Evolutionary conservation across 495 filamentous ascomycete species (phyloP).

Genomic region (Talaromyces thailandensis): DNA sequence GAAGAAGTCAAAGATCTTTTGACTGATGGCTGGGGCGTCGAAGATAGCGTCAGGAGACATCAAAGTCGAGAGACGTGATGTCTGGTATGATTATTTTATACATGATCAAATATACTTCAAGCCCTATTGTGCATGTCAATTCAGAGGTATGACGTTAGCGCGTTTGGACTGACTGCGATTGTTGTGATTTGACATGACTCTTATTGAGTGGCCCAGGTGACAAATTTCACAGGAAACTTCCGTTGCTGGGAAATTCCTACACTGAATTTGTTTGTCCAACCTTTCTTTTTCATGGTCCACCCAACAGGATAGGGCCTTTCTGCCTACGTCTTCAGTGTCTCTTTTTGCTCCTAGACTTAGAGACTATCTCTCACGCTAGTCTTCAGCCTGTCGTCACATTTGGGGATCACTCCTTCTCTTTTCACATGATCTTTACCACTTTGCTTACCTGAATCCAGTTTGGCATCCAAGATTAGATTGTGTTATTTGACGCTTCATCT

Average conservation of each 20-base stretch:
- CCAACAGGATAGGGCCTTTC: not conserved
- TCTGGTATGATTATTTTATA: not conserved
- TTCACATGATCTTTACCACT: not conserved
- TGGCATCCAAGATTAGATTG: not conserved
- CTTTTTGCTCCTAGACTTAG: not conserved
- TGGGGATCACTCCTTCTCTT: not conserved
- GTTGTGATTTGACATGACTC: not conserved
- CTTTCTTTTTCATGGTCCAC: not conserved
- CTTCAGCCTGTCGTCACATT: not conserved
- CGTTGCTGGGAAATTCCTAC: too few species aligned
- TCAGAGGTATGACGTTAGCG: not conserved
- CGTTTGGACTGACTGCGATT: not conserved
- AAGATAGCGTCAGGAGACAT: constrained; percentile 21
- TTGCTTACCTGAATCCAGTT: not conserved
- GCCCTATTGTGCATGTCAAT: not conserved
- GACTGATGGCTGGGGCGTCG: constrained; percentile 66
- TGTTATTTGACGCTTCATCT: not conserved
- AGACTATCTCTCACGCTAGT: not conserved
- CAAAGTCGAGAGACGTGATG: not conserved
- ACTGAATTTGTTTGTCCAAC: not conserved
- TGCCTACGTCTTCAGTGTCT: not conserved
- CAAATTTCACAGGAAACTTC: not conserved
- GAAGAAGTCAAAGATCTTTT: constrained; percentile 74
- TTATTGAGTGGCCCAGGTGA: not conserved
- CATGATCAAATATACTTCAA: not conserved